Conservation (phyloP, 2,329 filamentous ascomycete species). For the Arachnopeziza araneosa region DNA sequence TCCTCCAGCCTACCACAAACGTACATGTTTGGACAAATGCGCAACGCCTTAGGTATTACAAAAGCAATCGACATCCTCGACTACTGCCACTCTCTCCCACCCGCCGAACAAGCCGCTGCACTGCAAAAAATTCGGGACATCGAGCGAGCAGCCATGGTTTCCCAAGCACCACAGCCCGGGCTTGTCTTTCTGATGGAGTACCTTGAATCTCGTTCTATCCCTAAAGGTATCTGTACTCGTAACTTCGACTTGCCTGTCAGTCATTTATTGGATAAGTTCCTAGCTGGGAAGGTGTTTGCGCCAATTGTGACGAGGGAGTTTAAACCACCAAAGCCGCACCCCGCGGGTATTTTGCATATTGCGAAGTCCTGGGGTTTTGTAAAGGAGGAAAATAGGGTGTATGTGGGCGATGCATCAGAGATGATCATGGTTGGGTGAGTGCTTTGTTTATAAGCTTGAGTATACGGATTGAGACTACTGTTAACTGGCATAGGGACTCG, state of each 20-base stretch:
- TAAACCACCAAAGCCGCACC: constrained; percentile 76
- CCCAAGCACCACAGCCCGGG: constrained; percentile 76
- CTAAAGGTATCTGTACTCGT: constrained; percentile 84
- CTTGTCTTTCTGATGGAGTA: constrained; percentile 75
- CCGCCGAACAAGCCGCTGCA: constrained; percentile 54
- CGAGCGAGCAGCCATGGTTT: constrained; percentile 71
- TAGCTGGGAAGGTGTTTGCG: constrained; percentile 60
- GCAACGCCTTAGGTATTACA: constrained; percentile 63
- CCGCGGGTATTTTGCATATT: constrained; percentile 83
- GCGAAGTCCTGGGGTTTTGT: constrained; percentile 69
- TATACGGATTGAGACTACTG: background rate
- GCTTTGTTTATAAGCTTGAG: background rate
- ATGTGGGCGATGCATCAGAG: constrained; percentile 14
- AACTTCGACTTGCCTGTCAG: constrained; percentile 82
- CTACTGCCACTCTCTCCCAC: constrained; percentile 72
- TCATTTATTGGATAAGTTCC: constrained; percentile 70
- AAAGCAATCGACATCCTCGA: constrained; percentile 78
- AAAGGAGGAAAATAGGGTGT: constrained; percentile 26
- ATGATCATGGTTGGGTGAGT: constrained; percentile 40
- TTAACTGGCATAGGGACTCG: constrained; percentile 56
- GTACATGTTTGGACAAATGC: constrained; percentile 94
- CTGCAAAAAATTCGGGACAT: constrained; percentile 71
- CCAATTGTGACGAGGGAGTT: constrained; percentile 85
- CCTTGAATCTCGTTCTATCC: constrained; percentile 60
- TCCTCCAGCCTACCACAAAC: constrained; percentile 72